Evolutionary conservation across 2,329 filamentous ascomycete species (phyloP).

Genomic region (Fusarium sp.): DNA sequence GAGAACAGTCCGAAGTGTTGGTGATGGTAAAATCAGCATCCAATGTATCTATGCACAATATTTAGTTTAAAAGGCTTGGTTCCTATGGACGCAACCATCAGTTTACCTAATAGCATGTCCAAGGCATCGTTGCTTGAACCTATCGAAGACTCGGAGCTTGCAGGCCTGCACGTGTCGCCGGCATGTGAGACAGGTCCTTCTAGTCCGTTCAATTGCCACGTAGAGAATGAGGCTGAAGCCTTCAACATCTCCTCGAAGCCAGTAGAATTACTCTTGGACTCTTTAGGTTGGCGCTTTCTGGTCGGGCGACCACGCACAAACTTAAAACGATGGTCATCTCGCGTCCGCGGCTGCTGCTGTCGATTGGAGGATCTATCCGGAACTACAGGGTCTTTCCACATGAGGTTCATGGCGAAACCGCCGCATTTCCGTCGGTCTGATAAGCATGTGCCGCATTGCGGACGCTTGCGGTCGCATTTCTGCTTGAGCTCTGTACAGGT

Average conservation of each 20-base stretch:
- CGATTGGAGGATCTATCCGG: not conserved
- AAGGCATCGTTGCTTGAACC: not conserved
- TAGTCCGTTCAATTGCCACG: constrained; percentile 5
- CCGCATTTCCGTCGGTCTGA: constrained; percentile 9
- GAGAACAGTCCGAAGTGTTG: not conserved
- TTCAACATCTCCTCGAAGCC: not conserved
- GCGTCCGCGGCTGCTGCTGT: not conserved
- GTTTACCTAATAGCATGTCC: not conserved
- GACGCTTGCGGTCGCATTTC: constrained; percentile 16
- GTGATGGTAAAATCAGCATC: not conserved
- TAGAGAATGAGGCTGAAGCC: not conserved
- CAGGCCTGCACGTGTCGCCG: not conserved
- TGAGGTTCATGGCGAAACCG: constrained; percentile 17
- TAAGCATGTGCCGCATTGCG: constrained; percentile 9
- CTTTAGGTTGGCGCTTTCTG: constrained; percentile 3
- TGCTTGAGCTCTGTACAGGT: constrained; percentile 4
- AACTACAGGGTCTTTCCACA: constrained; percentile 13
- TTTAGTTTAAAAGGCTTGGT: too few relatives aligned
- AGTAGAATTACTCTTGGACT: not conserved
- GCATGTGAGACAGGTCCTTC: not conserved
- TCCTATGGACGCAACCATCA: too few relatives aligned
- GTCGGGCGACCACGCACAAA: constrained; percentile 10
- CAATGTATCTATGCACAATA: not conserved
- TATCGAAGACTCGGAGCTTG: not conserved
- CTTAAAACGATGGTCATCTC: constrained; percentile 10